phyloP scores from a whole-genome alignment of 768 basidiomycete species.

The Mycena maculata region DNA sequence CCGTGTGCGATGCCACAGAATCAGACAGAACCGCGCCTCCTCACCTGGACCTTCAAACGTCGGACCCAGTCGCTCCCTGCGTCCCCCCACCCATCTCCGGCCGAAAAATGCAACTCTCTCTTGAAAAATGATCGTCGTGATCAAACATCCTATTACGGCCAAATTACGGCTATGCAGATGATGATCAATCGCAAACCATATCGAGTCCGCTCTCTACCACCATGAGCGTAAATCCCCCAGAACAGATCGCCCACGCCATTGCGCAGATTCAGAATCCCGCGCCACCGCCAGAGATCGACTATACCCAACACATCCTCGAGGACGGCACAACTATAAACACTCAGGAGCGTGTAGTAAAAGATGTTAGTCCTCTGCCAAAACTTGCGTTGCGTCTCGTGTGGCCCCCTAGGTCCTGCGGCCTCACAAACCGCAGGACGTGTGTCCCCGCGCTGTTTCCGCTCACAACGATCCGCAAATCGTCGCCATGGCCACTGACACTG shows the following conservation, averaged over 20 bases:
- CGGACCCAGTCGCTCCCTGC: no score
- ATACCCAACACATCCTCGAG: conserved; percentile 91
- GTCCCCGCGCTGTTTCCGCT: not conserved
- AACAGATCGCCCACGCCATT: conserved; percentile 72
- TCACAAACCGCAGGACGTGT: no score
- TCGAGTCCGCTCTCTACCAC: conserved; percentile 5
- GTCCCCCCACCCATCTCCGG: not conserved
- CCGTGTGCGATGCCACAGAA: no score
- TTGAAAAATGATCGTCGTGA: not conserved
- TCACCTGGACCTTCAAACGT: no score
- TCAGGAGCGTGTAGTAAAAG: conserved; percentile 95
- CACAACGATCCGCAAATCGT: conserved; percentile 14
- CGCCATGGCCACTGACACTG: not conserved
- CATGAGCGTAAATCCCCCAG: conserved; percentile 34
- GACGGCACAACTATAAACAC: conserved; percentile 93
- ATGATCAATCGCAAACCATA: conserved; percentile 9
- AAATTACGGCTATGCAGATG: not conserved
- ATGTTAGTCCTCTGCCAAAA: no score
- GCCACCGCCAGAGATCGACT: conserved; percentile 77
- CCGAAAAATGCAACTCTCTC: conserved; percentile 5
- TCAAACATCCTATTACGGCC: not conserved
- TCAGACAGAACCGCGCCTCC: no score
- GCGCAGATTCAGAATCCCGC: conserved; percentile 66
- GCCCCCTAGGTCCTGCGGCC: no score
- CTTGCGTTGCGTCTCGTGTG: no score